These are phyloP conservation scores for Spencermartinsiella europaea DNA, from an alignment of 805 yeast species.

Conservation along the genomic window DNA sequence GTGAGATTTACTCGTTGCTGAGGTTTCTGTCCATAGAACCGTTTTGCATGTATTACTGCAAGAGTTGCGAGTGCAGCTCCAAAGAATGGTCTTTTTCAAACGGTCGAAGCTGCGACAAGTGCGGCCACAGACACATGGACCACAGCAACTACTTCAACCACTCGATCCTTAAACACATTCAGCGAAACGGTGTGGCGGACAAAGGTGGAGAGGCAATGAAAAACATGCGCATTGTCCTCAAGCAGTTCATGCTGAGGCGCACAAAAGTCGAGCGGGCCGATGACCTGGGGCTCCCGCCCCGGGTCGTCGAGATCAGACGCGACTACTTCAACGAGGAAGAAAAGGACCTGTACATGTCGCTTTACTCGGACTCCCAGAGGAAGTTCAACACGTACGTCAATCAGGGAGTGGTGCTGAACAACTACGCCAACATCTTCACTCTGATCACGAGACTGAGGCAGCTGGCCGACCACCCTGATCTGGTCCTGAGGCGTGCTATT, in stretches of 20 bases:
- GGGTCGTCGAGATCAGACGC: slow-evolving; percentile 81
- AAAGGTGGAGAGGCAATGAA: slow-evolving; percentile 72
- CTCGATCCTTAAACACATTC: slow-evolving; percentile 90
- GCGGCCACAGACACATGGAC: slow-evolving; percentile 91
- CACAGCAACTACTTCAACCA: slow-evolving; percentile 95
- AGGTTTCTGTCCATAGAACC: slow-evolving; percentile 82
- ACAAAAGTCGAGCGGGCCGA: slow-evolving; percentile 96
- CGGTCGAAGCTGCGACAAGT: slow-evolving; percentile 74
- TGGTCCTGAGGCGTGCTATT: slow-evolving; percentile 66
- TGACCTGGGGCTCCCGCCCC: slow-evolving; percentile 94
- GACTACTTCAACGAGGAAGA: slow-evolving; percentile 93
- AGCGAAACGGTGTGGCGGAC: slow-evolving; percentile 73
- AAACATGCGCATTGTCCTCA: slow-evolving; percentile 66
- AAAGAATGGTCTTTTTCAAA: slow-evolving; percentile 81
- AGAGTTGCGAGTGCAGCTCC: slow-evolving; percentile 83
- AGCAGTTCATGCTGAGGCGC: slow-evolving; percentile 85
- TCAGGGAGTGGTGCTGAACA: slow-evolving; percentile 92
- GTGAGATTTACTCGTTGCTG: slow-evolving; percentile 90
- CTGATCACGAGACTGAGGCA: slow-evolving; percentile 96
- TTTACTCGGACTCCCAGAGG: slow-evolving; percentile 81
- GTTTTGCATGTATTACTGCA: slow-evolving; percentile 83
- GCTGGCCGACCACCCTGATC: slow-evolving; percentile 96
- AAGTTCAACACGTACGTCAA: slow-evolving; percentile 90
- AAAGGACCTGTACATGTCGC: slow-evolving; percentile 81
- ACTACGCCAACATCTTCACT: slow-evolving; percentile 95